Percentiles rank a stretch among this genome's conserved stretches.
These are phyloP conservation scores for Cajanus cajan DNA, from an alignment of 306 rosid species.

Conservation along the genomic window DNA sequence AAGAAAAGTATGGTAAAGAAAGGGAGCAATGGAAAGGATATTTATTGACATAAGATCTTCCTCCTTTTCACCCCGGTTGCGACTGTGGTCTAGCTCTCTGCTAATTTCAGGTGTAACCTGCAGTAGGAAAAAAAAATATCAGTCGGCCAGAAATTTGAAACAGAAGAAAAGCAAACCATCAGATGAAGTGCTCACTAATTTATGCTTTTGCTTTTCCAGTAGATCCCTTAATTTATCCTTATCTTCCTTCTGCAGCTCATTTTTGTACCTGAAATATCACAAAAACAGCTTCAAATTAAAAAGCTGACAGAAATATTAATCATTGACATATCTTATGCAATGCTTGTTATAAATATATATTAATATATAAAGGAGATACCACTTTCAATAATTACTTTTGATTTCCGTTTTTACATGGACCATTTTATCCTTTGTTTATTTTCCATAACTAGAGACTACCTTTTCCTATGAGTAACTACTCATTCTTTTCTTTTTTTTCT, in stretches of 20 bases:
- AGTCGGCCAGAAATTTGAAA: slow-evolving; percentile 19
- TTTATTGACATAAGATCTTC: slow-evolving; percentile 59
- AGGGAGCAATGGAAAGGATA: slow-evolving; percentile 58
- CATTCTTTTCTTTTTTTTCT: too few relatives aligned
- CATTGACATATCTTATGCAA: not conserved
- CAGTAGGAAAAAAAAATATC: slow-evolving; percentile 6
- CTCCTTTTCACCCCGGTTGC: slow-evolving; percentile 90
- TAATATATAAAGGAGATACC: too few relatives aligned
- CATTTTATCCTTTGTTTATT: too few relatives aligned
- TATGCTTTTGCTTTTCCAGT: slow-evolving; percentile 70
- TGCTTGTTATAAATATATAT: not conserved
- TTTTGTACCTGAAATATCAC: slow-evolving; percentile 68
- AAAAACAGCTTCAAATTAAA: slow-evolving; percentile 3
- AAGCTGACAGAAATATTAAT: not conserved
- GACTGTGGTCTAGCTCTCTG: slow-evolving; percentile 74
- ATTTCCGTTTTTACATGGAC: too few relatives aligned
- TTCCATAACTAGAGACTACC: too few relatives aligned
- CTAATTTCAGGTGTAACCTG: slow-evolving; percentile 92
- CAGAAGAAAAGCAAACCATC: not conserved
- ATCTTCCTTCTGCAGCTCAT: slow-evolving; percentile 75
- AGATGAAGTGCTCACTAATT: slow-evolving; percentile 49
- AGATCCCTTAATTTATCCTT: slow-evolving; percentile 66
- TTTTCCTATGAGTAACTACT: too few relatives aligned
- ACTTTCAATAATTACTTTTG: too few relatives aligned
- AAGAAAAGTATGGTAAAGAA: not conserved